Percentiles rank a stretch among this genome's conserved stretches.
phyloP scores from a whole-genome alignment of 768 basidiomycete genomes.

The Podaxis pistillaris region DNA sequence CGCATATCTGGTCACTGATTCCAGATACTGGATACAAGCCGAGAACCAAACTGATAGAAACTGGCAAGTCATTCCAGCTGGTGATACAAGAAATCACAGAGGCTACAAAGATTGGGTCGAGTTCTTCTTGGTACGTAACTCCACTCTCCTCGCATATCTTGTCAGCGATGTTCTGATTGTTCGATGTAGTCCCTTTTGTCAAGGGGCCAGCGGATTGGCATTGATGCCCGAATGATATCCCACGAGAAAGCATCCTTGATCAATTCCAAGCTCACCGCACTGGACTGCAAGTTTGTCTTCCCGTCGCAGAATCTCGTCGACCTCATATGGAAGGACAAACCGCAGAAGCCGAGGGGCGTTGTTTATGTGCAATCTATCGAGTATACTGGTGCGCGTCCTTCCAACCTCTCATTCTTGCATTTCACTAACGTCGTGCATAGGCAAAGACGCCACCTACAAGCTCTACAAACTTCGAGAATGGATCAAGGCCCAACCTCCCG shows the following conservation, averaged over 20 bases:
- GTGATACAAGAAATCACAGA: conserved; percentile 48
- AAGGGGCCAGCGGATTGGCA: conserved; percentile 58
- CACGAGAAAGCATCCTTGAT: conserved; percentile 67
- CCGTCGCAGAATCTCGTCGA: conserved; percentile 86
- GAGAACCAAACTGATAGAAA: conserved; percentile 64
- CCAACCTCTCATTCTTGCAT: background rate
- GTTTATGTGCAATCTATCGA: conserved; percentile 70
- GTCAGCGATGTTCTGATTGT: background rate
- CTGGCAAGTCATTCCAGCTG: conserved; percentile 70
- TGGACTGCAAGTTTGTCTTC: conserved; percentile 68
- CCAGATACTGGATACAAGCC: conserved; percentile 84
- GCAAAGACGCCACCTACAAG: conserved; percentile 66
- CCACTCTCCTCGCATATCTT: background rate
- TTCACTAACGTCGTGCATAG: conserved; percentile 22
- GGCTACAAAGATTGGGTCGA: conserved; percentile 74
- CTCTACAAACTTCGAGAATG: conserved; percentile 67
- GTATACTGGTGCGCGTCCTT: conserved; percentile 49
- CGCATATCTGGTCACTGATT: conserved; percentile 78
- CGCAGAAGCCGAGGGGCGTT: conserved; percentile 60
- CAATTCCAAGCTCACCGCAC: conserved; percentile 49
- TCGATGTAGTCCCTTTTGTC: conserved; percentile 31
- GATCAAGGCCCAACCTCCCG: conserved; percentile 60
- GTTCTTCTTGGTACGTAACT: conserved; percentile 47
- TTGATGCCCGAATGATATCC: conserved; percentile 83
- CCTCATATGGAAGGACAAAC: conserved; percentile 77